These are phyloP conservation scores for Fistulinella prunicolor DNA, from an alignment of 768 basidiomycete species.

Conservation along the genomic window DNA sequence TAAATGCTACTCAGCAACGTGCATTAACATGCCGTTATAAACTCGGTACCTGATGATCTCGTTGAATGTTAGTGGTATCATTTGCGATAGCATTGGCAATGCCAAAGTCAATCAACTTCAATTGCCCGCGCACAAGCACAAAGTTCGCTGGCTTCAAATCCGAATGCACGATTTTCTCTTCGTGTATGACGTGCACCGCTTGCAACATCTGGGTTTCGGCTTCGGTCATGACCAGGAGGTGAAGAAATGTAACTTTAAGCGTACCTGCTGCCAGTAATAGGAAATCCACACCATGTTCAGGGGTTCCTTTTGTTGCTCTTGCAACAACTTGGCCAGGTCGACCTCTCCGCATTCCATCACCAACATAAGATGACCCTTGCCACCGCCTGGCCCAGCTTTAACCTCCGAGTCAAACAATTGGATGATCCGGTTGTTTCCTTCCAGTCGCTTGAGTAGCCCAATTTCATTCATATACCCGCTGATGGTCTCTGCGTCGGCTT, in stretches of 20 bases:
- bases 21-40: background rate
- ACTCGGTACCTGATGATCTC: constrained; percentile 80
- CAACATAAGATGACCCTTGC: constrained; percentile 73
- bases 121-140: constrained; percentile 88
- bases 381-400: constrained; percentile 57
- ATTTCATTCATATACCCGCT: constrained; percentile 97
- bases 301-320: constrained; percentile 79
- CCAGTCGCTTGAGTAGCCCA: constrained; percentile 85
- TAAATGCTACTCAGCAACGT: constrained; percentile 29
- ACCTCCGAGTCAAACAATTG: constrained; percentile 89
- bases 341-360: constrained; percentile 98
- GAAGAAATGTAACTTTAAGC: constrained; percentile 14
- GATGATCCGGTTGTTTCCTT: constrained; percentile 91
- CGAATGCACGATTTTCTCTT: constrained; percentile 98
- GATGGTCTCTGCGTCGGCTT: constrained; percentile 86
- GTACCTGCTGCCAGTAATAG: constrained; percentile 95
- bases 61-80: constrained; percentile 96
- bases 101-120: constrained; percentile 99
- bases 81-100: constrained; percentile 99
- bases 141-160: constrained; percentile 99
- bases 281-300: constrained; percentile 93
- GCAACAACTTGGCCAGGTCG: constrained; percentile 80
- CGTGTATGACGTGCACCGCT: constrained; percentile 97
- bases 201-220: constrained; percentile 76
- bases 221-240: background rate